Evolutionary conservation across 345 rosid genomes (phyloP).

Genomic region (Schrenkiella parvula): DNA sequence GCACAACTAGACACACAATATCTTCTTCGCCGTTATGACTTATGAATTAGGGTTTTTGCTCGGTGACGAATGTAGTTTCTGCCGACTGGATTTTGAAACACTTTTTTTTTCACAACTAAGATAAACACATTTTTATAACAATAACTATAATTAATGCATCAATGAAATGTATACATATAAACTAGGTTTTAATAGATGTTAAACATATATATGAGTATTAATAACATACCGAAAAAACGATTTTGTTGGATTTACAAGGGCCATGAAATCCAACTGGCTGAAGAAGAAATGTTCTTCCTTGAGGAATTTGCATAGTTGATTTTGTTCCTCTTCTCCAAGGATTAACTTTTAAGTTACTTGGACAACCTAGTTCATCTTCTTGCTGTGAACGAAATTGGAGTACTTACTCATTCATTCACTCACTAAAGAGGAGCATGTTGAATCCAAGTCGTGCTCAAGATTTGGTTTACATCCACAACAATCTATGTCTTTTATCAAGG

Average conservation of each 20-base stretch:
- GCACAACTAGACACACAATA: too few relatives aligned
- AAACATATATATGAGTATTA: neutral
- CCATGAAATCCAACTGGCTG: slow-evolving; percentile 37
- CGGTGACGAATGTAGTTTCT: neutral
- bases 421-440: too few relatives aligned
- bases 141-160: neutral
- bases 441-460: too few relatives aligned
- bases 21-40: too few relatives aligned
- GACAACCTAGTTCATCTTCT: too few relatives aligned
- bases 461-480: too few relatives aligned
- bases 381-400: too few relatives aligned
- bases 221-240: slow-evolving; percentile 28
- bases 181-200: neutral
- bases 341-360: too few relatives aligned
- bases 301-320: slow-evolving; percentile 31
- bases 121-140: neutral
- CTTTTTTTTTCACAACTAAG: neutral
- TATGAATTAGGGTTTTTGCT: neutral
- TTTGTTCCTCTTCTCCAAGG: too few relatives aligned
- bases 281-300: slow-evolving; percentile 25
- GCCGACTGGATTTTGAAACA: neutral
- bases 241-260: slow-evolving; percentile 29
- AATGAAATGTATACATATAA: neutral
- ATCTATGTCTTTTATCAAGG: too few relatives aligned
- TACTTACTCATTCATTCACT: too few relatives aligned